Conservation (phyloP, 2,329 filamentous ascomycete genomes). For the Pestalotiopsis sp. region DNA sequence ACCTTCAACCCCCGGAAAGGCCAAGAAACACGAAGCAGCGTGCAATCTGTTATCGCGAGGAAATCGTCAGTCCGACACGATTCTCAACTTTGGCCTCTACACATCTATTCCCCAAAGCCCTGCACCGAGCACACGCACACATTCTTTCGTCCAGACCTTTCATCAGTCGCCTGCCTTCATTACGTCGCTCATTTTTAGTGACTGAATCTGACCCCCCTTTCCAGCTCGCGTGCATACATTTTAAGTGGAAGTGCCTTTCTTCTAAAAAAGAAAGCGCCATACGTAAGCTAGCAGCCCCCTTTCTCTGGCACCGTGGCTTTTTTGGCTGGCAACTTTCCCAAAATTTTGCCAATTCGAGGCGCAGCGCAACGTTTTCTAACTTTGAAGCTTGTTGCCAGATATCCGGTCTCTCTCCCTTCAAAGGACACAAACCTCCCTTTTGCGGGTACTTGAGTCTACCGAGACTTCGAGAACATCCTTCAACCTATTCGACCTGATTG, state of each 20-base stretch:
- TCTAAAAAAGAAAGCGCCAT: background rate
- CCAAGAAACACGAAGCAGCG: background rate
- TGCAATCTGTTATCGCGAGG: constrained; percentile 6
- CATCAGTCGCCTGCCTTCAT: background rate
- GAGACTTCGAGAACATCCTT: background rate
- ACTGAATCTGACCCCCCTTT: background rate
- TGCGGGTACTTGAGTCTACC: background rate
- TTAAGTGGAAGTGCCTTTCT: background rate
- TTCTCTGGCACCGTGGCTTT: constrained; percentile 4
- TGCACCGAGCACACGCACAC: background rate
- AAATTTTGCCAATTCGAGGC: constrained; percentile 1
- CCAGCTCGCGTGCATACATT: background rate
- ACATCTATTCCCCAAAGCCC: background rate
- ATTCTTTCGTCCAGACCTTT: background rate
- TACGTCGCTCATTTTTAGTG: background rate
- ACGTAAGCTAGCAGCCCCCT: constrained; percentile 13
- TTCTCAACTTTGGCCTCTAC: background rate
- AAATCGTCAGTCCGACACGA: background rate
- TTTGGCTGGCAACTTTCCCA: background rate
- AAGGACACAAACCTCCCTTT: background rate
- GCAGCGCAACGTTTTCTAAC: constrained; percentile 1
- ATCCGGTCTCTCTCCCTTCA: background rate
- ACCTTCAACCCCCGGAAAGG: background rate
- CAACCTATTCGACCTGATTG: background rate
- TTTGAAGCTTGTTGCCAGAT: constrained; percentile 1